These are phyloP conservation scores for Aethionema arabicum DNA, from an alignment of 345 rosid species.

Conservation along the genomic window DNA sequence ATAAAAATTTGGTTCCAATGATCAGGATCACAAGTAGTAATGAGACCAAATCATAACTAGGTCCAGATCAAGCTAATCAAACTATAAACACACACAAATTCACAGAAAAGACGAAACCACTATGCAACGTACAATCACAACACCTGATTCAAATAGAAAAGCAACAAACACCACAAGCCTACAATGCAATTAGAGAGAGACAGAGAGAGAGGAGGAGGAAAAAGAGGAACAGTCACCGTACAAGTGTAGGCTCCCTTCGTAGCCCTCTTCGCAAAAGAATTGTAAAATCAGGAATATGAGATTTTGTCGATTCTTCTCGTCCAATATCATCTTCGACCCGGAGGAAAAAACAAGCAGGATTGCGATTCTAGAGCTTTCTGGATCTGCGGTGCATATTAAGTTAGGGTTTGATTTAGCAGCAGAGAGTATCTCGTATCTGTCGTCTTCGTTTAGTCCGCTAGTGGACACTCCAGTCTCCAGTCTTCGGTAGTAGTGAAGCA, in stretches of 20 bases:
- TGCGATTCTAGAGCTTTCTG: neutral
- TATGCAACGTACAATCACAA: neutral
- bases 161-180: neutral
- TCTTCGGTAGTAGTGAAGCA: neutral
- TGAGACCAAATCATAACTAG: too few species aligned
- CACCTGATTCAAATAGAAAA: neutral
- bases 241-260: conserved; percentile 34
- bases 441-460: conserved; percentile 36
- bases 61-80: too few species aligned
- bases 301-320: conserved; percentile 30
- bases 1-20: too few species aligned
- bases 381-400: neutral
- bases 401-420: conserved; percentile 25
- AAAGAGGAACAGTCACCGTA: conserved; percentile 17
- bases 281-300: conserved; percentile 34
- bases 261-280: conserved; percentile 36
- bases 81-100: neutral
- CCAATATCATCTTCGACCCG: conserved; percentile 27
- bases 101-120: neutral
- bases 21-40: too few species aligned
- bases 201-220: too few species aligned
- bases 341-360: conserved; percentile 5
- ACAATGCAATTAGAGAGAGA: too few species aligned
- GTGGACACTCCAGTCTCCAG: conserved; percentile 9
- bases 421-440: too few species aligned